Percentiles rank a stretch among this genome's conserved stretches.
Conservation (phyloP, 2,329 filamentous ascomycete genomes). For the Arachnopeziza araneosa region DNA sequence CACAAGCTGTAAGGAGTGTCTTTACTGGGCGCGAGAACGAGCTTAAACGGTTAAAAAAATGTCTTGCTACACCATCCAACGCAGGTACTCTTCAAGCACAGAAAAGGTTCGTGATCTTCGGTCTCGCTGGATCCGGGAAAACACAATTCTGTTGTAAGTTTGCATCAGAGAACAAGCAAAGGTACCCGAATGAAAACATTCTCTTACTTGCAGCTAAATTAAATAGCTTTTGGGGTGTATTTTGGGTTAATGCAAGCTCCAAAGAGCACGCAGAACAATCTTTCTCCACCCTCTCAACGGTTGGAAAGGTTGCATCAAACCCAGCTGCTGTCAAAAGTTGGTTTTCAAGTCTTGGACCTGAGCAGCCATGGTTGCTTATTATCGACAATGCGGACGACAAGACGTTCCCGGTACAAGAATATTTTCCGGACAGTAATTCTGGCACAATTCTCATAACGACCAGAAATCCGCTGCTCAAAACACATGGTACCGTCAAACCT, state of each 20-base stretch:
- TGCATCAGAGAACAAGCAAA: background rate
- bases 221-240: slow-evolving; percentile 1
- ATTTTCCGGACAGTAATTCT: slow-evolving; percentile 26
- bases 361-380: slow-evolving; percentile 31
- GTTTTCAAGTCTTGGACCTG: slow-evolving; percentile 11
- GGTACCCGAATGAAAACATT: background rate
- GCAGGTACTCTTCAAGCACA: background rate
- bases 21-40: no score
- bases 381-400: slow-evolving; percentile 32
- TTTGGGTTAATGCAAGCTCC: slow-evolving; percentile 3
- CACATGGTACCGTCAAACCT: slow-evolving; percentile 27
- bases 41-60: no score
- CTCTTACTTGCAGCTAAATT: background rate
- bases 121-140: background rate
- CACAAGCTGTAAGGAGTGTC: no score
- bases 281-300: slow-evolving; percentile 3
- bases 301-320: slow-evolving; percentile 1
- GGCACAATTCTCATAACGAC: slow-evolving; percentile 35
- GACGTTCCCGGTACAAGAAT: no score
- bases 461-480: slow-evolving; percentile 27
- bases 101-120: slow-evolving; percentile 11
- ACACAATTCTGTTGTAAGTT: background rate
- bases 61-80: slow-evolving; percentile 14
- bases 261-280: slow-evolving; percentile 4
- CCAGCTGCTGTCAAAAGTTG: slow-evolving; percentile 5